Conservation (phyloP, 805 yeast genomes). For the Ogataea corticis region DNA sequence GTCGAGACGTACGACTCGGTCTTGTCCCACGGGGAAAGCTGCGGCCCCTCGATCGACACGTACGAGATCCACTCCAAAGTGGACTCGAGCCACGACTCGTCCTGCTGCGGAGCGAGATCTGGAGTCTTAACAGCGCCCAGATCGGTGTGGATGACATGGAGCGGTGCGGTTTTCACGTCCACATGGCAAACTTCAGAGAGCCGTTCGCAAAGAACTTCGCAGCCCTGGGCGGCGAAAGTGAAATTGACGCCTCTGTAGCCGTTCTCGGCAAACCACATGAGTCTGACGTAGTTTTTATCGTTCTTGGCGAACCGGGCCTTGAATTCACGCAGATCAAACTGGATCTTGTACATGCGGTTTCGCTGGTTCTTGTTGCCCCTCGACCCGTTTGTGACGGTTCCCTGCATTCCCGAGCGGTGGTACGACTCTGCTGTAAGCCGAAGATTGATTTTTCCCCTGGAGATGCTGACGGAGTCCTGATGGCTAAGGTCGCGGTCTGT, state of each 20-base stretch:
- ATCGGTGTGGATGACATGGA: not conserved
- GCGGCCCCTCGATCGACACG: conserved; percentile 28
- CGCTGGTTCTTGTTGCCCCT: conserved; percentile 24
- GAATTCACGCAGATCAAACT: conserved; percentile 21
- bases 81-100: conserved; percentile 24
- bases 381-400: conserved; percentile 28
- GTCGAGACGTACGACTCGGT: conserved; percentile 29
- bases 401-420: conserved; percentile 35
- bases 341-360: conserved; percentile 25
- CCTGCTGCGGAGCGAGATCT: conserved; percentile 14
- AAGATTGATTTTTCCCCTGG: conserved; percentile 29
- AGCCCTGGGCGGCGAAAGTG: conserved; percentile 10
- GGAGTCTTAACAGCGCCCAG: conserved; percentile 23
- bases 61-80: conserved; percentile 35
- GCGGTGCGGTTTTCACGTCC: not conserved
- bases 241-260: conserved; percentile 4
- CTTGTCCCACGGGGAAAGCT: conserved; percentile 21
- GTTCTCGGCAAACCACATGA: conserved; percentile 35
- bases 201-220: not conserved
- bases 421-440: conserved; percentile 34
- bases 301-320: conserved; percentile 6
- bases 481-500: conserved; percentile 28
- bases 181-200: not conserved
- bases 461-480: conserved; percentile 34
- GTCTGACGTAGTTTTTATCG: conserved; percentile 25